These are phyloP conservation scores for Trichoderma lentiforme DNA, from an alignment of 2,329 filamentous ascomycete species.

Conservation along the genomic window DNA sequence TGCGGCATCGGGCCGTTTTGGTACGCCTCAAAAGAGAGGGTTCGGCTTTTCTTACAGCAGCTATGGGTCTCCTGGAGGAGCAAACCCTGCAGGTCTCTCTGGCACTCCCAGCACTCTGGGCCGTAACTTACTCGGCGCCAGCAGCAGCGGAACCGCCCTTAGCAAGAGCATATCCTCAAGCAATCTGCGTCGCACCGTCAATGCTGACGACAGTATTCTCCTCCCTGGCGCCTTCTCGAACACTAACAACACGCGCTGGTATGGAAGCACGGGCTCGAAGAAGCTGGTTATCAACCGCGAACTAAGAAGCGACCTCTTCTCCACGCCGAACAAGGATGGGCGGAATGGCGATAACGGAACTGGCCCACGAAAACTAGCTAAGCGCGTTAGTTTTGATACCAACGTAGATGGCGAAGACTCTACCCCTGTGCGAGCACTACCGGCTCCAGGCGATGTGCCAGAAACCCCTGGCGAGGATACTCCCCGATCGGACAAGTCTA, in stretches of 20 bases:
- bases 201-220: slow-evolving; percentile 79
- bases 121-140: slow-evolving; percentile 62
- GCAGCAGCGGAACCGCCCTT: slow-evolving; percentile 68
- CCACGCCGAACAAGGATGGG: slow-evolving; percentile 55
- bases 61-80: slow-evolving; percentile 76
- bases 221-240: slow-evolving; percentile 81
- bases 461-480: slow-evolving; percentile 35
- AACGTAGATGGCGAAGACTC: slow-evolving; percentile 41
- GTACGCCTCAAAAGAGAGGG: slow-evolving; percentile 80
- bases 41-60: slow-evolving; percentile 93
- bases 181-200: slow-evolving; percentile 78
- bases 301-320: slow-evolving; percentile 70
- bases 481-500: slow-evolving; percentile 53
- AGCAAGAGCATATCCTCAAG: slow-evolving; percentile 87
- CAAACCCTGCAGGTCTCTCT: slow-evolving; percentile 58
- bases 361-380: slow-evolving; percentile 61
- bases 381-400: slow-evolving; percentile 89
- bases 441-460: slow-evolving; percentile 33
- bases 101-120: slow-evolving; percentile 67
- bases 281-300: slow-evolving; percentile 89
- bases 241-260: slow-evolving; percentile 60
- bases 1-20: slow-evolving; percentile 71
- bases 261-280: slow-evolving; percentile 71
- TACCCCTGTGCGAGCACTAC: slow-evolving; percentile 34
- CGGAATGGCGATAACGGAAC: slow-evolving; percentile 36